phyloP scores from a whole-genome alignment of 768 basidiomycete genomes.

The Tephrocybe sp. region DNA sequence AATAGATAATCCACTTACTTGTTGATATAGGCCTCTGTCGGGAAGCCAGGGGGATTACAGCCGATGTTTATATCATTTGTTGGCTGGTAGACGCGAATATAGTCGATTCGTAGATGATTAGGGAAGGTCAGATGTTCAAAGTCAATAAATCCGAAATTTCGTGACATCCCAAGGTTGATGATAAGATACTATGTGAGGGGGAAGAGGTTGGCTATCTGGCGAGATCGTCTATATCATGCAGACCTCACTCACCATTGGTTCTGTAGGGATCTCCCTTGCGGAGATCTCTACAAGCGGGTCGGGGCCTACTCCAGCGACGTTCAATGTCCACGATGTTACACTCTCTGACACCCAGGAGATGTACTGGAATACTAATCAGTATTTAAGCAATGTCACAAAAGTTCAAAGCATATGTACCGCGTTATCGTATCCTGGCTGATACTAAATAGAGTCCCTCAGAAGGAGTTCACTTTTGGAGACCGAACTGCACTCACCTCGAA shows the following conservation, averaged over 20 bases:
- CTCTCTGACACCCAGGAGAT: conserved; percentile 78
- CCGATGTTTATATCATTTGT: conserved; percentile 56
- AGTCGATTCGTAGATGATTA: conserved; percentile 37
- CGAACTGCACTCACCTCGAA: conserved; percentile 52
- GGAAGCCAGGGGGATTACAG: conserved; percentile 59
- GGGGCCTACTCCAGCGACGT: conserved; percentile 59
- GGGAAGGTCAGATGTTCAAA: conserved; percentile 66
- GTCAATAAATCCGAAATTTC: conserved; percentile 72
- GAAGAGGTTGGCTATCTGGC: neutral
- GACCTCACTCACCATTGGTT: conserved; percentile 80
- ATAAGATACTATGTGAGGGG: conserved; percentile 59
- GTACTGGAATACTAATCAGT: conserved; percentile 40
- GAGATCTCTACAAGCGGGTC: conserved; percentile 59
- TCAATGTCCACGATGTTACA: conserved; percentile 68
- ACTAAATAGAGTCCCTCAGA: conserved; percentile 22
- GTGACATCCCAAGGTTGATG: conserved; percentile 76
- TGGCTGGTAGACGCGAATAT: conserved; percentile 66
- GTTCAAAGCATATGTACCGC: conserved; percentile 36
- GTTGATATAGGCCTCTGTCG: conserved; percentile 66
- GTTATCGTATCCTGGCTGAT: conserved; percentile 54
- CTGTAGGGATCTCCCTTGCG: conserved; percentile 63
- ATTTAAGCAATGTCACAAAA: neutral
- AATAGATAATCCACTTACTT: conserved; percentile 29
- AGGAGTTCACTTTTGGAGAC: neutral
- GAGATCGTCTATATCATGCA: conserved; percentile 1